Conservation (phyloP, 2,329 filamentous ascomycete species). For the Scedosporium apiospermum region DNA sequence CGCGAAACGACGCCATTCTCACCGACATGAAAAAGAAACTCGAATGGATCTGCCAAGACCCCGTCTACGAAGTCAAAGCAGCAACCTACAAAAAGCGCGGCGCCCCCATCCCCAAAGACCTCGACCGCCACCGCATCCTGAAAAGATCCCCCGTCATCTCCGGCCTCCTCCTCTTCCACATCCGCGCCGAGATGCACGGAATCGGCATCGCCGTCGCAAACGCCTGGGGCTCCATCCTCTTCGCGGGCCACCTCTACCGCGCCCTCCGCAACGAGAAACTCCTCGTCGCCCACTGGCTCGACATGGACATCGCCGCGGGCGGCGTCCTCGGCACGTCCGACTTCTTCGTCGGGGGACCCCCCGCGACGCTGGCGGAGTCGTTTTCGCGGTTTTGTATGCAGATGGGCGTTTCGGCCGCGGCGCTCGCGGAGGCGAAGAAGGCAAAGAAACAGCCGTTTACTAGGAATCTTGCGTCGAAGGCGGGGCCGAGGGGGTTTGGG, state of each 20-base stretch:
- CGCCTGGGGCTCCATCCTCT: slow-evolving; percentile 28
- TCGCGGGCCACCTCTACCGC: slow-evolving; percentile 30
- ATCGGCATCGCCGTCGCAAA: slow-evolving; percentile 22
- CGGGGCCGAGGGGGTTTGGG: slow-evolving; percentile 7
- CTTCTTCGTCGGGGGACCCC: slow-evolving; percentile 27
- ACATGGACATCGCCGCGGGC: slow-evolving; percentile 25
- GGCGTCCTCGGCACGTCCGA: slow-evolving; percentile 17
- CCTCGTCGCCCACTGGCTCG: slow-evolving; percentile 21
- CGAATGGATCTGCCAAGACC: not conserved
- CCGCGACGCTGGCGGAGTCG: slow-evolving; percentile 20
- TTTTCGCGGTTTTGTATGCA: slow-evolving; percentile 26
- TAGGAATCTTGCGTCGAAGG: not conserved
- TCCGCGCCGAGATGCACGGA: slow-evolving; percentile 21
- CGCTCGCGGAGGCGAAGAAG: slow-evolving; percentile 17
- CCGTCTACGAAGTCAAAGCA: not conserved
- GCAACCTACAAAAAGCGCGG: not conserved
- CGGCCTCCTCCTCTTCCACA: slow-evolving; percentile 26
- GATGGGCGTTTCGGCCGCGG: slow-evolving; percentile 25
- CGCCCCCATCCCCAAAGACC: not conserved
- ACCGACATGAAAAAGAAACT: not conserved
- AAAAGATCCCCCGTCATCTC: slow-evolving; percentile 25
- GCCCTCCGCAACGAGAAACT: slow-evolving; percentile 21
- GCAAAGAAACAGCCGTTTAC: not conserved
- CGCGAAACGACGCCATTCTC: not conserved
- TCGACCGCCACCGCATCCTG: slow-evolving; percentile 19